Evolutionary conservation across 805 yeast genomes (phyloP), one percentile per base, ranked within the genome.

Genomic region (Wickerhamiella hasegawae): DNA sequence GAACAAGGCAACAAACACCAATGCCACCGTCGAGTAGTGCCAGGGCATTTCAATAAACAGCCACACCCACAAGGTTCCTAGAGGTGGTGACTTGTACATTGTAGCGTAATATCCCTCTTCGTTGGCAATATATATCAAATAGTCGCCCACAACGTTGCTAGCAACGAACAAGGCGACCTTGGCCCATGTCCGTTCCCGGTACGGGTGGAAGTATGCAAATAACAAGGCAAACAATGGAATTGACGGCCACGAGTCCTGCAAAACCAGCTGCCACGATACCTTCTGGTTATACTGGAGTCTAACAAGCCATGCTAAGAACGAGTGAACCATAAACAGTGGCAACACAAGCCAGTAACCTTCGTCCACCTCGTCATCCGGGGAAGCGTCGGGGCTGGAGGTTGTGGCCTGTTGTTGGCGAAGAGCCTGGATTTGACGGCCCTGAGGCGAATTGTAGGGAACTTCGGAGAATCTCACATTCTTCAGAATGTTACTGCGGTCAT

Each of bases 61-160:
- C 62, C 63, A 60, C 6, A 57, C 51, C 52, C 59, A 54, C 6
- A 60, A 37, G 11, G 65, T 59, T 15, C 63, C 65, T 4, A 60
- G 41, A 2, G 65, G 57, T 8, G 65, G 65, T 5, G 62, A 60
- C 29, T 49, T 40, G 28, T 48, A 44, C 63, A 60, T 60, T 16
- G 55, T 50, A 2, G 57, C 52, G 42, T 49, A 54, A 46, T 60
- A 60, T 23, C 60, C 62, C 30, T 49, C 54, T 34, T 48, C 54
- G 34, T 55, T 47, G 20, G 57, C 42, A 5, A 52, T 43, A 33
- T 47, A 48, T 14, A 58, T 45, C 21, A 59, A 40, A 38, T 57
- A 58, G n/a, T 31, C 18, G n/a, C 29, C 31, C 12, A 23, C 36
- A 3, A 3, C 6, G 15, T 12, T 20, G 3, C 33, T 14, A 10